Evolutionary conservation across 2,329 filamentous ascomycete species (phyloP).

Genomic region (Phyllosticta ampelicida): DNA sequence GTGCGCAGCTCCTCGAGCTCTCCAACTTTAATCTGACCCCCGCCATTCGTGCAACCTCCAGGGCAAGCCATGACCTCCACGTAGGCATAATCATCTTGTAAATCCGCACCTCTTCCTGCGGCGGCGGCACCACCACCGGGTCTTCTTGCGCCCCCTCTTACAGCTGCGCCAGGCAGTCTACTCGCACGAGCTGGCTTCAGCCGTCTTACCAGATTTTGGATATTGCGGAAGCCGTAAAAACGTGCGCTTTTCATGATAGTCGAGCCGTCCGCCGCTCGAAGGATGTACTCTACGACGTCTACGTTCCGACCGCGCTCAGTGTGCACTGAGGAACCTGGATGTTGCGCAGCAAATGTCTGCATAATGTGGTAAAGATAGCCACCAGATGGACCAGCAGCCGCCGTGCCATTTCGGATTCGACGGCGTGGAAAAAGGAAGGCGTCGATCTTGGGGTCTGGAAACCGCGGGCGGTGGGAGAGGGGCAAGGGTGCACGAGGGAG

Average conservation of each 20-base stretch:
- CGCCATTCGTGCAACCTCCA: constrained; percentile 96
- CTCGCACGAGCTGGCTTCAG: constrained; percentile 72
- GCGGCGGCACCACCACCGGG: constrained; percentile 62
- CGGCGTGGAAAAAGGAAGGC: constrained; percentile 61
- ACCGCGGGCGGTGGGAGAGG: constrained; percentile 40
- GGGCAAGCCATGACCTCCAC: constrained; percentile 99
- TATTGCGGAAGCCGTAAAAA: constrained; percentile 96
- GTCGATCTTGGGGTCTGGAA: constrained; percentile 63
- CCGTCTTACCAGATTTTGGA: constrained; percentile 91
- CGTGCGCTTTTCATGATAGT: constrained; percentile 47
- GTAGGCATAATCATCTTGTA: constrained; percentile 61
- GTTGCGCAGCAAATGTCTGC: constrained; percentile 56
- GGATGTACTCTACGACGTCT: constrained; percentile 78
- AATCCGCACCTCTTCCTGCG: constrained; percentile 44
- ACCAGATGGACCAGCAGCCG: constrained; percentile 67
- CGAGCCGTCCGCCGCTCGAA: constrained; percentile 40
- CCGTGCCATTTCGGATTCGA: constrained; percentile 31
- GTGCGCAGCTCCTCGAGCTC: constrained; percentile 48
- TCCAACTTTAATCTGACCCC: constrained; percentile 85
- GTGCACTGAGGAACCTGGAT: constrained; percentile 62
- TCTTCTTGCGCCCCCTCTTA: constrained; percentile 28
- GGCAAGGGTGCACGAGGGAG: constrained; percentile 51
- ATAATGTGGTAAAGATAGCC: constrained; percentile 83
- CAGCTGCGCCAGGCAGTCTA: constrained; percentile 28
- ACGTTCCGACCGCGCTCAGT: constrained; percentile 71